Base-by-base conservation (phyloP, 495 filamentous ascomycete species). In the Trichoderma orchidacearum region DNA sequence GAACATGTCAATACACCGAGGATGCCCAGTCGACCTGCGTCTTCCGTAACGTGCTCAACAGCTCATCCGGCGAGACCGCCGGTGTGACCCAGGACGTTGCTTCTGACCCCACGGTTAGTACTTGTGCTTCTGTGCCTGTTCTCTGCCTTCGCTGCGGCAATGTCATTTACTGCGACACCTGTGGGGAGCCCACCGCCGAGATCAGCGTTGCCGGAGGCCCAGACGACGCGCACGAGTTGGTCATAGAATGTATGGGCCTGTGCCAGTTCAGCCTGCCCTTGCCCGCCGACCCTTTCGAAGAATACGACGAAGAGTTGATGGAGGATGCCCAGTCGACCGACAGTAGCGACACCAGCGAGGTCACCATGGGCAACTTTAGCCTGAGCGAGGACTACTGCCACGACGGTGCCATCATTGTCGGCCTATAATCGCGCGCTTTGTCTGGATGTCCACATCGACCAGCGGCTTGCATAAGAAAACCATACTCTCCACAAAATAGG, bases 11-110 rank as follows among this genome's bases (percentile, higher is more conserved):
- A 64, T 93, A 85, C 70, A 86, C 82, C 64, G 90, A 96, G 70
- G 78, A 82, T 38, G 90, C 91, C n/a, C 80, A 76, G 52, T 86
- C 86, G 34, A 79, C 86, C 52, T 96, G 91, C 70, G 86, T 96
- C 63, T 96, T 88, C 74, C 85, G 92, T 62, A 94, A 97, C 73
- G 81, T 89, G 58, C 82, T 96, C 54, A 87, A 85, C 72, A 91
- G 84, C 60, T 84, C 87, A 52, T 87, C 90, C 13, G 90, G 90
- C 54, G 92, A 96, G 71, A 97, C 93, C 51, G 92, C 94, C 53
- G 93, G 93, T 70, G 92, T 97, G 57, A 96, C 91, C 36, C 88
- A 94, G 71, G 93, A 99, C 72, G 90, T 99, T 57, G 89, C 82
- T 67, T 87, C 84, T 61, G 93, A 99, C 78, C 93, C 93, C 69